A percentile compares a stretch with the other conserved stretches of the same genome.
Conservation (phyloP, 805 yeast genomes). For the Brettanomyces custersianus region DNA sequence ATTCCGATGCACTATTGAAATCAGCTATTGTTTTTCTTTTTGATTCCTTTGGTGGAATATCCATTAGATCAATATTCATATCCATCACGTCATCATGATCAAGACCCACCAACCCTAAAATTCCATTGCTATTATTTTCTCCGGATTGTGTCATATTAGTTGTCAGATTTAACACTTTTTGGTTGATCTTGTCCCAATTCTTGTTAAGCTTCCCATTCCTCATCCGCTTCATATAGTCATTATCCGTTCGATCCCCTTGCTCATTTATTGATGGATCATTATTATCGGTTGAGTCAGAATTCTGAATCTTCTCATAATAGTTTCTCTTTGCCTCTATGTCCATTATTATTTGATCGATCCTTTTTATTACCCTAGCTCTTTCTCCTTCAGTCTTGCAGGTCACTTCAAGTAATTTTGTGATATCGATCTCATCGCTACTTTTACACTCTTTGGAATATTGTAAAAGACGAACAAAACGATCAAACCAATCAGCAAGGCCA, state of each 20-base stretch:
- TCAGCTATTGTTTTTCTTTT: slow-evolving; percentile 2
- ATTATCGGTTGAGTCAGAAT: background rate
- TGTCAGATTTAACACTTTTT: slow-evolving; percentile 16
- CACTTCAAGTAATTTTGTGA: slow-evolving; percentile 27
- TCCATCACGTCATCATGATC: slow-evolving; percentile 34
- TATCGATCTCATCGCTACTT: slow-evolving; percentile 34
- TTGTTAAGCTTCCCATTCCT: slow-evolving; percentile 20
- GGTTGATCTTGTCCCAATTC: slow-evolving; percentile 39
- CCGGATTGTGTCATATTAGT: slow-evolving; percentile 11
- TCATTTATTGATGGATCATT: background rate
- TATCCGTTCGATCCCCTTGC: slow-evolving; percentile 8
- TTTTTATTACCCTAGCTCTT: slow-evolving; percentile 24
- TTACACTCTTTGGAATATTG: slow-evolving; percentile 43
- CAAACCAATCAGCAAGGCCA: slow-evolving; percentile 66
- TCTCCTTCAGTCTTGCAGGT: slow-evolving; percentile 5
- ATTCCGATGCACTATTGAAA: slow-evolving; percentile 4
- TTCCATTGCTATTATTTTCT: slow-evolving; percentile 5
- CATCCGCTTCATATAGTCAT: slow-evolving; percentile 15
- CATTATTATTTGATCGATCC: slow-evolving; percentile 31
- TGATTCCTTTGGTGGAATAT: slow-evolving; percentile 6
- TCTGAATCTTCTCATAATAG: slow-evolving; percentile 26
- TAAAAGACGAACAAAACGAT: slow-evolving; percentile 52
- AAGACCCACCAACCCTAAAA: slow-evolving; percentile 26
- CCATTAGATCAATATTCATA: slow-evolving; percentile 27
- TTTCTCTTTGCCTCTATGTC: slow-evolving; percentile 29